Base-by-base conservation (phyloP, 306 rosid species). In the Alnus glutinosa region DNA sequence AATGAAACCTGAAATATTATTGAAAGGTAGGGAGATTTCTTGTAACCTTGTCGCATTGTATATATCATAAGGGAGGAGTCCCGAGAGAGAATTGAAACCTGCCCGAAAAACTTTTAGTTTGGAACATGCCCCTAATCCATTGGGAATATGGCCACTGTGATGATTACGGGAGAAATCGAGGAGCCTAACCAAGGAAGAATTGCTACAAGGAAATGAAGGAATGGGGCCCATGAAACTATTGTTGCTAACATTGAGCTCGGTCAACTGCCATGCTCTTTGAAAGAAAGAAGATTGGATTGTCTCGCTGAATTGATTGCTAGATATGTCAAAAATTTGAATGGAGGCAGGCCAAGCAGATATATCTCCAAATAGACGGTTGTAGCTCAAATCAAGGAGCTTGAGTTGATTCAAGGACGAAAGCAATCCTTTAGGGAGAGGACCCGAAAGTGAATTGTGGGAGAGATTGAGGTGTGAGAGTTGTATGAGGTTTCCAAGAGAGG, bases 371-470 rank as follows among this genome's bases (percentile, higher is more conserved):
- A 48, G 2, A 48, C 9, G 2, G 51, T 48, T 48, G 51, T 48
- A 48, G 13, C 51, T 9, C 79, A 75, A 62, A 18, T 76, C 79
- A 32, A 76, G 49, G 12, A 76, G 16, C 49, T 23, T 6, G 18
- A 76, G 79, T 1, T 7, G 49, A 28, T 5, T 34, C 52, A 76
- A 47, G 15, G 69, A 62, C 30, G 37, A 62, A 70, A 76, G 62
- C 47, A 76, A 61, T 30, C 16, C 46, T 5, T 50, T 14, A 13
- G 18, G 9, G 1, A 62, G 12, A 2, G 47, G n/a, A 30, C 72
- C 19, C 15, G 0, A 9, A 6, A 30, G 12, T 23, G 36, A 10
- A 62, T 62, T 62, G 13, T 62, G 69, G 3, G 69, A 62, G 13
- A 62, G 39, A 62, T 62, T 62, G 5, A 62, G 69, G 11, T 32